Conservation (phyloP, 169 alveolate species). For the Cryptosporidium canis region DNA sequence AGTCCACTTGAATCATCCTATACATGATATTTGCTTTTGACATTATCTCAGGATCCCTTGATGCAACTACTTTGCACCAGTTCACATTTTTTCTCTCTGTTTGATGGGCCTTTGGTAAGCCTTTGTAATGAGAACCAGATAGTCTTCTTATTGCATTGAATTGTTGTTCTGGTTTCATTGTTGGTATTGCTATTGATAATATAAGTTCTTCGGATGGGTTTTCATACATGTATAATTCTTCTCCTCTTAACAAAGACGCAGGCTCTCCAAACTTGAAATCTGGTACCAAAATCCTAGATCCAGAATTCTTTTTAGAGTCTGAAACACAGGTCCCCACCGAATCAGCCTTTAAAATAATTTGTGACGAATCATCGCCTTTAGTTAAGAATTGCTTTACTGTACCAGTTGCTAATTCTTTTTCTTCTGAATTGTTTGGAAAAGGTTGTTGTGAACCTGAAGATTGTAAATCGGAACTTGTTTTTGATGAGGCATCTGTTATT, state of each 20-base stretch:
- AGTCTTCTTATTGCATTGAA: slow-evolving; percentile 23
- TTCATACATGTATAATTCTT: slow-evolving; percentile 26
- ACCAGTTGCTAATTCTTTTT: background rate
- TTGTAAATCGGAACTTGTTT: background rate
- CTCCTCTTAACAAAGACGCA: slow-evolving; percentile 27
- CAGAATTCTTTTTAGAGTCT: background rate
- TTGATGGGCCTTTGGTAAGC: slow-evolving; percentile 61
- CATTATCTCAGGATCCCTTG: slow-evolving; percentile 28
- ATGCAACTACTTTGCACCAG: slow-evolving; percentile 34
- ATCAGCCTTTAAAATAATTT: background rate
- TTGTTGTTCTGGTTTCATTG: slow-evolving; percentile 53
- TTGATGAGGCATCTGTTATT: background rate
- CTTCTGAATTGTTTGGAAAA: background rate
- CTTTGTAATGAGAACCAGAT: slow-evolving; percentile 32
- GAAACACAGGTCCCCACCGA: background rate
- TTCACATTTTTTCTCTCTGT: slow-evolving; percentile 24
- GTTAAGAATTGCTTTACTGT: background rate
- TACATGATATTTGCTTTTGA: slow-evolving; percentile 5
- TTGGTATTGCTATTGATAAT: slow-evolving; percentile 25
- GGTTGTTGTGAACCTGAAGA: background rate
- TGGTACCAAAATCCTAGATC: background rate
- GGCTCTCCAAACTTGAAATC: slow-evolving; percentile 54
- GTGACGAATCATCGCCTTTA: background rate
- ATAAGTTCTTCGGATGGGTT: slow-evolving; percentile 17
- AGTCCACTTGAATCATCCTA: slow-evolving; percentile 36